A percentile compares a stretch with the other conserved stretches of the same genome.
These are phyloP conservation scores for Dactylis glomerata DNA, from an alignment of 176 grass and related monocot species.

Conservation along the genomic window DNA sequence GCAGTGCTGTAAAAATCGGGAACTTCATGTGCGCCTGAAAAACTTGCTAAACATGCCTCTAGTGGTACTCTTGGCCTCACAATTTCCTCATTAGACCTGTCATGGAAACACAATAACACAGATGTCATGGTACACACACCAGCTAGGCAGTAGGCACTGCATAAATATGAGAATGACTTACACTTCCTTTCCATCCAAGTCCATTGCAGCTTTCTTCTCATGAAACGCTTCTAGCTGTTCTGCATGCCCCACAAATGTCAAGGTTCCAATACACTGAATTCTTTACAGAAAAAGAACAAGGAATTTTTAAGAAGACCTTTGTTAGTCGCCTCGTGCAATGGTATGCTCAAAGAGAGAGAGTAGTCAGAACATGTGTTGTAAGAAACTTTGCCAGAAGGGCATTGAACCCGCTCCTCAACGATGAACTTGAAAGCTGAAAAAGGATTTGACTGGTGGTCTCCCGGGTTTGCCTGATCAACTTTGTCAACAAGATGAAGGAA, in stretches of 20 bases:
- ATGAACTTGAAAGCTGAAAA: slow-evolving; percentile 83
- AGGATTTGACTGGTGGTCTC: slow-evolving; percentile 65
- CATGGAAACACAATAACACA: slow-evolving; percentile 4
- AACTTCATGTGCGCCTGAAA: slow-evolving; percentile 79
- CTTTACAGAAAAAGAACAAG: neutral
- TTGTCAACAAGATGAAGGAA: slow-evolving; percentile 85
- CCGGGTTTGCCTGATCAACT: slow-evolving; percentile 78
- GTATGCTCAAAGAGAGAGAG: slow-evolving; percentile 87
- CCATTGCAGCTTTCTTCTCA: slow-evolving; percentile 69
- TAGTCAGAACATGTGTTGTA: slow-evolving; percentile 85
- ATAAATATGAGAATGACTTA: slow-evolving; percentile 36
- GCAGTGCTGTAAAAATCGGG: slow-evolving; percentile 87
- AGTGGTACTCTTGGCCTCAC: slow-evolving; percentile 89
- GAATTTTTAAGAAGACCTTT: slow-evolving; percentile 59
- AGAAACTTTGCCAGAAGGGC: slow-evolving; percentile 91
- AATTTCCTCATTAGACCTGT: slow-evolving; percentile 77
- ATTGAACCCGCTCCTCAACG: slow-evolving; percentile 87
- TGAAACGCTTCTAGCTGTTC: slow-evolving; percentile 82
- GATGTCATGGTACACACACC: neutral
- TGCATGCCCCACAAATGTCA: slow-evolving; percentile 49
- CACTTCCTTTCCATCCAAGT: slow-evolving; percentile 84
- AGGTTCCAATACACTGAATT: slow-evolving; percentile 8
- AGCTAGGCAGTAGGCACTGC: neutral
- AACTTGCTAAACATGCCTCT: slow-evolving; percentile 86
- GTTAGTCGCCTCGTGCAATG: slow-evolving; percentile 78